These are phyloP conservation scores for Pharnaceum exiguum DNA, from an alignment of 148 eudicot species.

Conservation along the genomic window DNA sequence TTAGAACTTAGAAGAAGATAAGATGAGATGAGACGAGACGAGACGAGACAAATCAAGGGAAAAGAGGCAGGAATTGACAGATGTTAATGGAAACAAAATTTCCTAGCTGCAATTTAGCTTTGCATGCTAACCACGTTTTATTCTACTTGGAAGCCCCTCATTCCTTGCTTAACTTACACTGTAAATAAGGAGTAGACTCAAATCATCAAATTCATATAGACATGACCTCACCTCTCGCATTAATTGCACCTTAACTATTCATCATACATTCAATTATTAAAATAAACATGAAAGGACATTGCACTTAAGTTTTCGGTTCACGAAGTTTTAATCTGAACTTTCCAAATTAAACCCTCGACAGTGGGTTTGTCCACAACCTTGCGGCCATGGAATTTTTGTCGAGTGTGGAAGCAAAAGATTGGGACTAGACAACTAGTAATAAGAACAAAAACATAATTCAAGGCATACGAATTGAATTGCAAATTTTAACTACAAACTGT, in stretches of 20 bases:
- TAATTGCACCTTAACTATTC: constrained; percentile 11
- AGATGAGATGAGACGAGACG: constrained; percentile 5
- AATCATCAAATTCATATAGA: constrained; percentile 23
- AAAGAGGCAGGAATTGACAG: constrained; percentile 26
- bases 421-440: too few species aligned
- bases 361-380: too few species aligned
- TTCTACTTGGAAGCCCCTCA: constrained; percentile 16
- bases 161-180: background rate
- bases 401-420: too few species aligned
- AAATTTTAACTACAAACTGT: too few species aligned
- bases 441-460: too few species aligned
- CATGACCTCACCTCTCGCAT: constrained; percentile 14
- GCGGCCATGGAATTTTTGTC: too few species aligned
- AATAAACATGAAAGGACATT: too few species aligned
- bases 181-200: background rate
- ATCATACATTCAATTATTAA: background rate
- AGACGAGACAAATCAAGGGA: constrained; percentile 3
- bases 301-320: too few species aligned
- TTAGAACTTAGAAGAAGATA: background rate
- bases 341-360: too few species aligned
- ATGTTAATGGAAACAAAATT: constrained; percentile 22
- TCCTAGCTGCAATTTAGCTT: constrained; percentile 5
- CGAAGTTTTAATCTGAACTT: too few species aligned
- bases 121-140: constrained; percentile 48
- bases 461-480: too few species aligned